A percentile compares a stretch with the other conserved stretches of the same genome.
These are phyloP conservation scores for Phytopythium sindhum DNA, from an alignment of 352 stramenopile species.

Conservation along the genomic window DNA sequence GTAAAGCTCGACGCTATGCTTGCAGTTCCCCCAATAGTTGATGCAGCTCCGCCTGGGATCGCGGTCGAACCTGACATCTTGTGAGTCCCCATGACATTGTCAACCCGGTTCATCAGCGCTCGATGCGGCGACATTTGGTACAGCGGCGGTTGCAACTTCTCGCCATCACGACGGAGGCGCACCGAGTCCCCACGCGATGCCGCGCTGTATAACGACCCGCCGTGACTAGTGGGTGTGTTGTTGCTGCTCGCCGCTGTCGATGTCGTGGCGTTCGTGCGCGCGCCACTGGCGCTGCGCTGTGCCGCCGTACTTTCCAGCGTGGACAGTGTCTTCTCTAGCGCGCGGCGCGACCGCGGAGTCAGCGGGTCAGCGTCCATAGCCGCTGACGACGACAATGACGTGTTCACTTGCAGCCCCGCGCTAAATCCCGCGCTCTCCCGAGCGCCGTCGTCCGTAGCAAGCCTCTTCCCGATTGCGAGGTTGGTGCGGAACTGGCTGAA, in stretches of 20 bases:
- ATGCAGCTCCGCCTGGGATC: background rate
- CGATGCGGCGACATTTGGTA: constrained; percentile 57
- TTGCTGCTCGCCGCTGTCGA: constrained; percentile 27
- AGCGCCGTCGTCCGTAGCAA: background rate
- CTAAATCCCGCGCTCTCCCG: background rate
- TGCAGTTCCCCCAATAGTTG: constrained; percentile 3
- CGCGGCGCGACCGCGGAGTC: constrained; percentile 42
- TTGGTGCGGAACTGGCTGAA: constrained; percentile 22
- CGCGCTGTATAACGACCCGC: constrained; percentile 23
- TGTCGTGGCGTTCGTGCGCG: constrained; percentile 19
- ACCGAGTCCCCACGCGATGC: constrained; percentile 4
- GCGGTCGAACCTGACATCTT: background rate
- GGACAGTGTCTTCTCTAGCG: constrained; percentile 45
- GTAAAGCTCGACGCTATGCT: constrained; percentile 15
- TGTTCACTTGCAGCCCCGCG: constrained; percentile 13
- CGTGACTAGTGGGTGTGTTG: constrained; percentile 19
- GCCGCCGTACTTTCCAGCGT: constrained; percentile 15
- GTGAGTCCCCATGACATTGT: constrained; percentile 38
- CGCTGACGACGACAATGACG: background rate
- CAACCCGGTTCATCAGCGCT: constrained; percentile 56
- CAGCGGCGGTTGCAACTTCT: constrained; percentile 10
- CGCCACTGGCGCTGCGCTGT: constrained; percentile 4
- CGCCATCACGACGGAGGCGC: background rate
- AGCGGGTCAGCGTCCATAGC: constrained; percentile 34
- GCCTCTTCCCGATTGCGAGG: background rate